These are phyloP conservation scores for Solanum chmielewskii DNA, from an alignment of 257 asterid species.

Conservation along the genomic window DNA sequence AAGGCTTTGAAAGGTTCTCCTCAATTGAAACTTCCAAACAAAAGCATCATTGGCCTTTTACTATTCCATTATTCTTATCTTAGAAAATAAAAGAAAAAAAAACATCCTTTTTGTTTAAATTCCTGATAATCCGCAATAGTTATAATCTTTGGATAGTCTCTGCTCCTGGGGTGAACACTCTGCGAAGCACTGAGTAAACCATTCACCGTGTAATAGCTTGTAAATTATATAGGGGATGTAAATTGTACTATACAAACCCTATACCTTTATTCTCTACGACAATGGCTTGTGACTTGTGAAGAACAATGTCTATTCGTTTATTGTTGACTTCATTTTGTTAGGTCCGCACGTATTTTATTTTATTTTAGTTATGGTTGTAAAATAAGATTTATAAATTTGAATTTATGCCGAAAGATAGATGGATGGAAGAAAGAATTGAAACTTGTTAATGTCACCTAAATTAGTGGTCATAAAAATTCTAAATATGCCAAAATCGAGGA, in stretches of 20 bases:
- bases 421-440: background rate
- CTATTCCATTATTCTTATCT: background rate
- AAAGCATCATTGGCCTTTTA: background rate
- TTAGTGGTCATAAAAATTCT: background rate
- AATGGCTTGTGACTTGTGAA: background rate
- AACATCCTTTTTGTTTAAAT: background rate
- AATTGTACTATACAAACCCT: background rate
- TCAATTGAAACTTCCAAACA: background rate
- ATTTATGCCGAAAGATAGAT: background rate
- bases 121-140: accelerated
- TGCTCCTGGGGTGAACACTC: no score
- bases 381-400: background rate
- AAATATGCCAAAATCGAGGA: background rate
- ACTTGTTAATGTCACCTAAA: background rate
- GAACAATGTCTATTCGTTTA: background rate
- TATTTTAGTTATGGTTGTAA: background rate
- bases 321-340: background rate
- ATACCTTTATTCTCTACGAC: background rate
- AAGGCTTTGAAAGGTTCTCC: background rate
- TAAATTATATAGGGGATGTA: no score
- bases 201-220: accelerated
- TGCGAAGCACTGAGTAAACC: accelerated
- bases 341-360: background rate
- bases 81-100: background rate
- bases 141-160: no score